A percentile compares a stretch with the other conserved stretches of the same genome.
Evolutionary conservation across 2,329 filamentous ascomycete species (phyloP).

Genomic region (Penicillium sclerotiorum): DNA sequence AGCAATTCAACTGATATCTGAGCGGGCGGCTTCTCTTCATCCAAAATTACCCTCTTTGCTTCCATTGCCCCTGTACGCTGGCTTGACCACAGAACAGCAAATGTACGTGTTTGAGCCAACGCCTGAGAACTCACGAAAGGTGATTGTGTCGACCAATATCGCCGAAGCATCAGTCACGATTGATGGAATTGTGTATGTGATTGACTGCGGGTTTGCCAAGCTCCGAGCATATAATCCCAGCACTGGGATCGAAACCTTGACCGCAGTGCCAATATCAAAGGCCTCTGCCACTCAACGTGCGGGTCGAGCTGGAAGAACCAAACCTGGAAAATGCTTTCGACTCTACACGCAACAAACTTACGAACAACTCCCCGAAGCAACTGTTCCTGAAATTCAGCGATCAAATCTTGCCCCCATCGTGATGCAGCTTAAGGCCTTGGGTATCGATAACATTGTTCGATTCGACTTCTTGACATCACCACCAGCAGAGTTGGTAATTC

Average conservation of each 20-base stretch:
- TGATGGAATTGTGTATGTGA: conserved; percentile 84
- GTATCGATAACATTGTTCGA: conserved; percentile 89
- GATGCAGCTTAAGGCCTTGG: conserved; percentile 89
- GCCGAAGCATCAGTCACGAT: conserved; percentile 96
- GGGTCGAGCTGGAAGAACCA: conserved; percentile 85
- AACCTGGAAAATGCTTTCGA: conserved; percentile 89
- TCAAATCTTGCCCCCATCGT: conserved; percentile 87
- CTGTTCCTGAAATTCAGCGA: conserved; percentile 86
- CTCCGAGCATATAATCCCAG: conserved; percentile 79
- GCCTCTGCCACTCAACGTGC: conserved; percentile 91
- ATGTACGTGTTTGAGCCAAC: conserved; percentile 91
- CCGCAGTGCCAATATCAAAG: conserved; percentile 79
- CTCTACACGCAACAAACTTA: conserved; percentile 82
- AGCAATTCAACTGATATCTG: conserved; percentile 75
- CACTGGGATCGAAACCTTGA: conserved; percentile 86
- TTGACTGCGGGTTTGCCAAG: conserved; percentile 91
- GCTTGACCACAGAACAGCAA: conserved; percentile 85
- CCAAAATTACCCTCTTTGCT: conserved; percentile 63
- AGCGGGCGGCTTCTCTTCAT: conserved; percentile 67
- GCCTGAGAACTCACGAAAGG: conserved; percentile 80
- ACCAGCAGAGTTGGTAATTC: conserved; percentile 79
- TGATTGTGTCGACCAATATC: conserved; percentile 93
- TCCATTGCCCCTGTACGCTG: conserved; percentile 82
- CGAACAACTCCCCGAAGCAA: conserved; percentile 67
- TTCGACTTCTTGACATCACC: conserved; percentile 89